A percentile compares a stretch with the other conserved stretches of the same genome.
These are phyloP conservation scores for Pleodorina starrii DNA, from an alignment of 139 green algal species.

Conservation along the genomic window DNA sequence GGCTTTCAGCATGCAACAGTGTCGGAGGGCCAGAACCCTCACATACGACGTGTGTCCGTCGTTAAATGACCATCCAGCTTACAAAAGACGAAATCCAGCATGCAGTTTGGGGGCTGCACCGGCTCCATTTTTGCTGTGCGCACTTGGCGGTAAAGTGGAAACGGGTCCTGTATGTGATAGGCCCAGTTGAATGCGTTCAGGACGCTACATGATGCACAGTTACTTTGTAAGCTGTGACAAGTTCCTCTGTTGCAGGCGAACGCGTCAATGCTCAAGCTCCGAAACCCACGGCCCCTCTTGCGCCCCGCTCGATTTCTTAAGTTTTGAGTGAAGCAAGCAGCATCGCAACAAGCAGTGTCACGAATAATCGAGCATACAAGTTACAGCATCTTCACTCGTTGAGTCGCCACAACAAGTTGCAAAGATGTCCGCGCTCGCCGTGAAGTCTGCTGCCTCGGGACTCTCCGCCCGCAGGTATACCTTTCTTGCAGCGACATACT, in stretches of 20 bases:
- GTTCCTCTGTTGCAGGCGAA: background rate
- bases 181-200: background rate
- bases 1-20: background rate
- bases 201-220: background rate
- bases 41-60: too few species aligned
- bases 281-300: background rate
- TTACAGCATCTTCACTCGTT: too few species aligned
- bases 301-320: too few species aligned
- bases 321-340: too few species aligned
- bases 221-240: background rate
- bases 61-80: background rate
- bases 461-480: conserved; percentile 5
- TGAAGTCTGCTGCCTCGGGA: background rate
- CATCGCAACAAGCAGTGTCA: too few species aligned
- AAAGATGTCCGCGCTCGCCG: conserved; percentile 16
- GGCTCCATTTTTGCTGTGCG: background rate
- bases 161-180: too few species aligned
- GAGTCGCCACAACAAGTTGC: too few species aligned
- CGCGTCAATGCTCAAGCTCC: background rate
- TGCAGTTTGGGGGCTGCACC: background rate
- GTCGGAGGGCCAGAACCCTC: background rate
- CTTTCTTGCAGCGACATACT: background rate
- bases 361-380: too few species aligned
- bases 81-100: background rate
- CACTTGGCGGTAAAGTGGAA: background rate